Percentiles rank a stretch among this genome's conserved stretches.
phyloP scores from a whole-genome alignment of 140 eudicot genomes.

The Anethum foeniculum region DNA sequence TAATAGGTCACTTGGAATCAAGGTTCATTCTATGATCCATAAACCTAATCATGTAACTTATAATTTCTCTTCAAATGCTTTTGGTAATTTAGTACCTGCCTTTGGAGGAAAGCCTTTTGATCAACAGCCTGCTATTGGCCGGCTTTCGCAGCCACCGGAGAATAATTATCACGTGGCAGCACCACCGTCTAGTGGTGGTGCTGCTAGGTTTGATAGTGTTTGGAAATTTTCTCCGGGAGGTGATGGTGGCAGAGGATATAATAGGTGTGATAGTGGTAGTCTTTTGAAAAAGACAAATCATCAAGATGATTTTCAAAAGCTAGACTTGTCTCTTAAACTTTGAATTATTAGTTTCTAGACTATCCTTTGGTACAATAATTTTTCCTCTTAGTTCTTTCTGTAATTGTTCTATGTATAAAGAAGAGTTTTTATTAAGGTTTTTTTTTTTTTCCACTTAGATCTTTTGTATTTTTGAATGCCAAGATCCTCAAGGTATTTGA shows the following conservation, averaged over 20 bases:
- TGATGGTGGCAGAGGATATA: conserved; percentile 24
- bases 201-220: conserved; percentile 32
- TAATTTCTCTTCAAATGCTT: conserved; percentile 9
- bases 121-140: conserved; percentile 37
- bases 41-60: conserved; percentile 21
- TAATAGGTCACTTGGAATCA: conserved; percentile 53
- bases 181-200: conserved; percentile 21
- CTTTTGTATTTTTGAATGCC: neutral
- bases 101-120: conserved; percentile 26
- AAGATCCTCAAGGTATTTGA: neutral
- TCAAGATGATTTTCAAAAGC: conserved; percentile 43
- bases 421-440: neutral
- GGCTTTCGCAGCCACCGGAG: conserved; percentile 27
- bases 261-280: conserved; percentile 26
- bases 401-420: neutral
- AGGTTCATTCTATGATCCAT: conserved; percentile 56
- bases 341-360: conserved; percentile 10
- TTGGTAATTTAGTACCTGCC: neutral
- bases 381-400: neutral
- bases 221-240: conserved; percentile 29
- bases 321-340: conserved; percentile 72
- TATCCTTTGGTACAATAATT: neutral
- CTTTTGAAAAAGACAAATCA: conserved; percentile 22
- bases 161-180: conserved; percentile 15
- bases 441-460: neutral